phyloP scores from a whole-genome alignment of 257 asterid genomes.

The Cruciata laevipes region DNA sequence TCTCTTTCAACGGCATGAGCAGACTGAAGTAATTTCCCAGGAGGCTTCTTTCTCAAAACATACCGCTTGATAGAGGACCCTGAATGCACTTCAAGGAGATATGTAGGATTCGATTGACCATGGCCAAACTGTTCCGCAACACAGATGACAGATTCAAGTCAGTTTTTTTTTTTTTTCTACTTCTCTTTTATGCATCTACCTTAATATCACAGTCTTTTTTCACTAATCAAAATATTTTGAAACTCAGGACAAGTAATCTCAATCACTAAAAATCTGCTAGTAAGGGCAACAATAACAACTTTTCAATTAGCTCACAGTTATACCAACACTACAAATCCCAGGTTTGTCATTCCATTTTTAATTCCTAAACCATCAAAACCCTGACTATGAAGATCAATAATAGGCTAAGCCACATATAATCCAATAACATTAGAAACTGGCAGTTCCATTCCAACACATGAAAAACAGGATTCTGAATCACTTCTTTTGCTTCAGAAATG shows the following conservation, averaged over 20 bases:
- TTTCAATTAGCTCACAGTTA: not conserved
- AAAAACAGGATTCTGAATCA: not conserved
- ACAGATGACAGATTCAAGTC: not conserved
- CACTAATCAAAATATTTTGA: not conserved
- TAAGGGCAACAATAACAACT: not conserved
- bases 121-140: slow-evolving; percentile 71
- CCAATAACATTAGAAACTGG: not conserved
- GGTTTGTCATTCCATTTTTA: not conserved
- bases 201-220: not conserved
- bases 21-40: slow-evolving; percentile 72
- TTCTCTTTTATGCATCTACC: not conserved
- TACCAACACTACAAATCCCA: not conserved
- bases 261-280: not conserved
- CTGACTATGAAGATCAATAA: not conserved
- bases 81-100: slow-evolving; percentile 66
- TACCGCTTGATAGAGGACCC: slow-evolving; percentile 51
- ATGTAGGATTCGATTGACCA: slow-evolving; percentile 94
- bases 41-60: slow-evolving; percentile 89
- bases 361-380: not conserved
- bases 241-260: not conserved
- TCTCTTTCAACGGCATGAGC: slow-evolving; percentile 98
- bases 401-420: not conserved
- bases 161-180: not conserved
- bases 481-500: not conserved
- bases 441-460: not conserved